Evolutionary conservation across 805 yeast species (phyloP).

Genomic region (Candida coquimbonensis): DNA sequence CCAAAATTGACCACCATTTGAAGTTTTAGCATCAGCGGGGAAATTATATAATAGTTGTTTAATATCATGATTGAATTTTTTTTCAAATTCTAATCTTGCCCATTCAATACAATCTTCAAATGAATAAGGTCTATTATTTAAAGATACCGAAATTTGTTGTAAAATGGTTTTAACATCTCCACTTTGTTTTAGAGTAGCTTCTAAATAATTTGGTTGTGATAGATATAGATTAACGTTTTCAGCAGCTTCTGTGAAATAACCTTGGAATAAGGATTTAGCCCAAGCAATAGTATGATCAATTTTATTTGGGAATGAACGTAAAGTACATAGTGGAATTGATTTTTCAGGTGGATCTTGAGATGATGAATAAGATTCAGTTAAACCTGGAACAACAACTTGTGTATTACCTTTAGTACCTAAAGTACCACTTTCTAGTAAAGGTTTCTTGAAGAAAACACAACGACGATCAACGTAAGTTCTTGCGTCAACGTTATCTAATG

Average conservation of each 20-base stretch:
- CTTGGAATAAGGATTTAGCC: constrained; percentile 95
- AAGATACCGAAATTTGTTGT: constrained; percentile 69
- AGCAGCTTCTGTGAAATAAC: constrained; percentile 83
- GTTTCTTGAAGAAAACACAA: constrained; percentile 86
- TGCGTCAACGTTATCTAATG: constrained; percentile 95
- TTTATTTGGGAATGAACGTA: constrained; percentile 95
- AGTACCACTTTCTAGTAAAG: constrained; percentile 93
- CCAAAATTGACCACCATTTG: constrained; percentile 94
- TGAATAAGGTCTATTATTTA: constrained; percentile 75
- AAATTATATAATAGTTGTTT: constrained; percentile 87
- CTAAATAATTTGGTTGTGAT: constrained; percentile 88
- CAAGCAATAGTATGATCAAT: constrained; percentile 99
- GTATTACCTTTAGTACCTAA: constrained; percentile 98
- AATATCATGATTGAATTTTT: constrained; percentile 78
- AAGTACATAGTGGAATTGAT: constrained; percentile 93
- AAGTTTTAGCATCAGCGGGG: constrained; percentile 89
- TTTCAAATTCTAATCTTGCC: constrained; percentile 89
- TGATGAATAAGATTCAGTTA: constrained; percentile 94
- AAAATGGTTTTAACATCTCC: constrained; percentile 86
- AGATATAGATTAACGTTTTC: constrained; percentile 88
- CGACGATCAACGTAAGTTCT: constrained; percentile 96
- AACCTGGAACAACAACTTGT: constrained; percentile 87
- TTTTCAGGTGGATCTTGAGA: constrained; percentile 99
- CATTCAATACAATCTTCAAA: constrained; percentile 93
- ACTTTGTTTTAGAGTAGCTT: constrained; percentile 82